Evolutionary conservation across 495 filamentous ascomycete genomes (phyloP).

Genomic region (Emericellopsis terricola): DNA sequence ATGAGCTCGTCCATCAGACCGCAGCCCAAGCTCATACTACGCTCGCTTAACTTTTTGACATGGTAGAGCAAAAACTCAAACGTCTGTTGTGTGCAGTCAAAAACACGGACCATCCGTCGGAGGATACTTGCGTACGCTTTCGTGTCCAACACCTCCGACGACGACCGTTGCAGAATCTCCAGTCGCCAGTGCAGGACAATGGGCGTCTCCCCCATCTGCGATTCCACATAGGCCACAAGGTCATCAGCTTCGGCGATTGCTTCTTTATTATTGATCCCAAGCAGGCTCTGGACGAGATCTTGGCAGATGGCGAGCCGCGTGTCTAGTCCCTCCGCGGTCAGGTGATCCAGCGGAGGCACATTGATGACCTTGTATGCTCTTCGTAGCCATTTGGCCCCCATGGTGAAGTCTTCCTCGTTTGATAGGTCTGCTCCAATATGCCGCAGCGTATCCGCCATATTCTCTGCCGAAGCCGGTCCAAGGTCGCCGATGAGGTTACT

Average conservation of each 20-base stretch:
- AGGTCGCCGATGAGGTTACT: conserved; percentile 17
- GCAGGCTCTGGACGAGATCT: conserved; percentile 33
- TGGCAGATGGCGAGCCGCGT: conserved; percentile 50
- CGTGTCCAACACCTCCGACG: conserved; percentile 26
- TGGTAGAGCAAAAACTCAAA: conserved; percentile 56
- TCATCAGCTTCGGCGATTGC: conserved; percentile 33
- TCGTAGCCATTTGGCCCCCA: conserved; percentile 57
- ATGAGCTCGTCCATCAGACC: conserved; percentile 44
- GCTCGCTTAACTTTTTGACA: conserved; percentile 43
- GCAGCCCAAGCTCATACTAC: conserved; percentile 30
- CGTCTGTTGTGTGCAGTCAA: conserved; percentile 38
- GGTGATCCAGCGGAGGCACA: conserved; percentile 30
- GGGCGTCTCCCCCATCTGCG: conserved; percentile 41
- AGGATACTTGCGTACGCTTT: conserved; percentile 31
- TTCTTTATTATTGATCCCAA: conserved; percentile 25
- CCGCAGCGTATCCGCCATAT: conserved; percentile 52
- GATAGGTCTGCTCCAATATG: conserved; percentile 50
- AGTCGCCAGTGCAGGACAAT: conserved; percentile 52
- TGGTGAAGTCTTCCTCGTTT: conserved; percentile 26
- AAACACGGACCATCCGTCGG: conserved; percentile 33
- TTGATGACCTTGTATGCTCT: conserved; percentile 43
- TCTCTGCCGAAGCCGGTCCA: conserved; percentile 36
- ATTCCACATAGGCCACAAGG: conserved; percentile 37
- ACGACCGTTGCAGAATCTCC: conserved; percentile 35
- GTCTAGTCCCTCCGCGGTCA: conserved; percentile 42